phyloP scores from a whole-genome alignment of 805 yeast genomes.

The Komagataella mondaviorum region DNA sequence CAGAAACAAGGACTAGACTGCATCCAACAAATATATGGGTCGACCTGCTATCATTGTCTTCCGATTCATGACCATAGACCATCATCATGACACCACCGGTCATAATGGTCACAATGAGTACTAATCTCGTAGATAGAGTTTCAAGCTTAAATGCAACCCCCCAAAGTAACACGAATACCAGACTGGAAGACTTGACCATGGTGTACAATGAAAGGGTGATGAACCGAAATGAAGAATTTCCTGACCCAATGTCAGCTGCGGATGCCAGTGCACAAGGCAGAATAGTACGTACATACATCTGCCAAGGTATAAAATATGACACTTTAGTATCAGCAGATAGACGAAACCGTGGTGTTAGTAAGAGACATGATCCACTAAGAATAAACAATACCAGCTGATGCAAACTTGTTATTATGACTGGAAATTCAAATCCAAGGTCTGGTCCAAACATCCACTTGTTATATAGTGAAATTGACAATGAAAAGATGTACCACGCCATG shows the following conservation, averaged over 20 bases:
- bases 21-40: conserved; percentile 40
- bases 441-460: conserved; percentile 97
- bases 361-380: conserved; percentile 33
- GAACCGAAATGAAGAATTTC: conserved; percentile 69
- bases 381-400: conserved; percentile 66
- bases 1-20: conserved; percentile 58
- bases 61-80: conserved; percentile 44
- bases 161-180: conserved; percentile 81
- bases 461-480: conserved; percentile 61
- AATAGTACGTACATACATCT: conserved; percentile 37
- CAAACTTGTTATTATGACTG: conserved; percentile 69
- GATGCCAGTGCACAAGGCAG: conserved; percentile 81
- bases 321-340: conserved; percentile 13
- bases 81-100: conserved; percentile 76
- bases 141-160: conserved; percentile 77
- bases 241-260: conserved; percentile 89
- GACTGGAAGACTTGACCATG: conserved; percentile 80
- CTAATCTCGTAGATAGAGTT: conserved; percentile 50
- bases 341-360: conserved; percentile 32
- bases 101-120: conserved; percentile 66
- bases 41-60: conserved; percentile 5
- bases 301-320: conserved; percentile 16
- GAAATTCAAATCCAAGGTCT: conserved; percentile 68
- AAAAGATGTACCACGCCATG: conserved; percentile 49
- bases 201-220: conserved; percentile 81